Conservation (phyloP, 2,329 filamentous ascomycete genomes). For the Juglanconis juglandina region DNA sequence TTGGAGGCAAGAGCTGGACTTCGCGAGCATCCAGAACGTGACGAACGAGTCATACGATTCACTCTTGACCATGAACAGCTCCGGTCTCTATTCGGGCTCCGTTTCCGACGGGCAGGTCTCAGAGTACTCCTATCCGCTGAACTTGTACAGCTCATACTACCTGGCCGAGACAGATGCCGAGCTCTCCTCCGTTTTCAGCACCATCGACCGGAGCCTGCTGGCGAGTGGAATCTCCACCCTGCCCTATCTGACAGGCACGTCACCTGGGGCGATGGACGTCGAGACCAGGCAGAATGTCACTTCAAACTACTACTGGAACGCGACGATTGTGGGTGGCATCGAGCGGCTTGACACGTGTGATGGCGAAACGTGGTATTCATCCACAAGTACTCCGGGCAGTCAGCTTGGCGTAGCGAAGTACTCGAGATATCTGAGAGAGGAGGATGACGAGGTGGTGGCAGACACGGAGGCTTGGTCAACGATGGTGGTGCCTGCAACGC, state of each 20-base stretch:
- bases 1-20: constrained; percentile 28
- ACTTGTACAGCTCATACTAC: constrained; percentile 30
- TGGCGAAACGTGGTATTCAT: constrained; percentile 29
- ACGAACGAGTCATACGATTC: constrained; percentile 28
- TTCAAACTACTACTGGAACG: constrained; percentile 31
- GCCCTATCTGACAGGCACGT: constrained; percentile 23
- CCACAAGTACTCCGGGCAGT: constrained; percentile 18
- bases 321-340: constrained; percentile 30
- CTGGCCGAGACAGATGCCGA: constrained; percentile 26
- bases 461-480: constrained; percentile 18
- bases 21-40: constrained; percentile 31
- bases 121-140: constrained; percentile 28
- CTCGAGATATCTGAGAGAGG: constrained; percentile 24
- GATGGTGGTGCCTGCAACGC: background rate
- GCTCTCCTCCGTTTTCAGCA: constrained; percentile 28
- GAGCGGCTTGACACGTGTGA: constrained; percentile 24
- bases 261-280: constrained; percentile 19
- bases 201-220: constrained; percentile 28
- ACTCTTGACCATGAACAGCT: constrained; percentile 27
- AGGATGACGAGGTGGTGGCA: constrained; percentile 22
- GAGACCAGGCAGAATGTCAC: constrained; percentile 28
- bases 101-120: constrained; percentile 20
- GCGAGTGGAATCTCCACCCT: constrained; percentile 23
- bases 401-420: constrained; percentile 20
- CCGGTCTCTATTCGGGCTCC: constrained; percentile 25